Evolutionary conservation across 805 yeast genomes (phyloP).

Genomic region (Zygotorulaspora florentina): DNA sequence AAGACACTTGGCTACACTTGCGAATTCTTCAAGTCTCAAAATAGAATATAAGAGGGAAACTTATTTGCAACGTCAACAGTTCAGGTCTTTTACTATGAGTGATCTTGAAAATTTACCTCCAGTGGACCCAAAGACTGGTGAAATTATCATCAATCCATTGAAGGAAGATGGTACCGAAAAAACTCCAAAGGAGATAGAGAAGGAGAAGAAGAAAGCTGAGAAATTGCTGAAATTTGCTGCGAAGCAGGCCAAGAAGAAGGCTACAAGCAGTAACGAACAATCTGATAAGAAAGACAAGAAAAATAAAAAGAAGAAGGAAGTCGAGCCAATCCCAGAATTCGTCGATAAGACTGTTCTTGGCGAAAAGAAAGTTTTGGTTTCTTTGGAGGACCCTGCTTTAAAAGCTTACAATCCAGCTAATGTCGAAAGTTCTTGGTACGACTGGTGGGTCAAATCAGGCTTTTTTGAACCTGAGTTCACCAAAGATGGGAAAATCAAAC

Average conservation of each 20-base stretch:
- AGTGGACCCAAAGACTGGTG: constrained; percentile 37
- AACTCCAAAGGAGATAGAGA: constrained; percentile 78
- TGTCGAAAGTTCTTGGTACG: constrained; percentile 96
- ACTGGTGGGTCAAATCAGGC: constrained; percentile 92
- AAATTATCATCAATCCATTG: constrained; percentile 36
- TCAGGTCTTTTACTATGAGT: constrained; percentile 26
- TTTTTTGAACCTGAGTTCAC: constrained; percentile 83
- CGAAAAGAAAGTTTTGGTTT: constrained; percentile 82
- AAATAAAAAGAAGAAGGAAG: constrained; percentile 64
- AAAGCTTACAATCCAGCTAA: constrained; percentile 90
- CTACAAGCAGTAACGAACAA: constrained; percentile 53
- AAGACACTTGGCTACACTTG: not conserved
- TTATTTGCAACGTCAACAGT: constrained; percentile 7
- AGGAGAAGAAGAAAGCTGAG: constrained; percentile 84
- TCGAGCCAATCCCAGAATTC: constrained; percentile 77
- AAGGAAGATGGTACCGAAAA: constrained; percentile 48
- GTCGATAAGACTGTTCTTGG: constrained; percentile 82
- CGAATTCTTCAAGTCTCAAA: not conserved
- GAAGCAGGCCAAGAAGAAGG: constrained; percentile 61
- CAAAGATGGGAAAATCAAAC: constrained; percentile 66
- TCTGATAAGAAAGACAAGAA: constrained; percentile 51
- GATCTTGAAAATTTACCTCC: constrained; percentile 34
- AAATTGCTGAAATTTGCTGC: constrained; percentile 84
- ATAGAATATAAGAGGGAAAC: constrained; percentile 2
- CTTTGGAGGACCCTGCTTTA: constrained; percentile 86